Conservation (phyloP, 805 yeast species). For the Phaffomyces thermotolerans region DNA sequence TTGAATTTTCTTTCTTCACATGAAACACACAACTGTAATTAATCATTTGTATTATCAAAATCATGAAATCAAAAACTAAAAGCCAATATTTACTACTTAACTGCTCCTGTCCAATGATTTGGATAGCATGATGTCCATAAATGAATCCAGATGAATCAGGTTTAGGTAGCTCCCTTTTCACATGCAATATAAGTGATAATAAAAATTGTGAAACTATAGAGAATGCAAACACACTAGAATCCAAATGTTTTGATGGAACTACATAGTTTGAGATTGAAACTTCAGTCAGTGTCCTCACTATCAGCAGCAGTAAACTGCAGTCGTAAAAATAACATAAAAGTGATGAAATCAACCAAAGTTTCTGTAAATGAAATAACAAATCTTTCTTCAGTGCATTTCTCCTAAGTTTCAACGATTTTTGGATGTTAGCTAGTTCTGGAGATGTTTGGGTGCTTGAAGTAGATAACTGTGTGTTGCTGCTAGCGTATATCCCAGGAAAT, state of each 20-base stretch:
- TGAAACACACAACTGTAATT: constrained; percentile 12
- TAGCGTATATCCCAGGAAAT: constrained; percentile 6
- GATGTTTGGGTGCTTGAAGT: not conserved
- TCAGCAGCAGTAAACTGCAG: constrained; percentile 19
- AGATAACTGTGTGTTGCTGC: too few relatives aligned
- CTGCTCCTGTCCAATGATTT: constrained; percentile 19
- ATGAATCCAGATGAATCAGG: constrained; percentile 19
- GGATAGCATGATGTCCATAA: constrained; percentile 23
- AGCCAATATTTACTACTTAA: constrained; percentile 14
- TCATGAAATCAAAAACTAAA: constrained; percentile 8
- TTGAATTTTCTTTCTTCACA: constrained; percentile 1
- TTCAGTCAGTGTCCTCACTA: constrained; percentile 11
- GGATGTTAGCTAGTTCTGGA: constrained; percentile 4
- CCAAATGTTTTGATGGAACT: not conserved
- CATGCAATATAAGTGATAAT: constrained; percentile 9
- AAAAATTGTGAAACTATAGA: not conserved
- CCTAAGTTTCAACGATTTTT: constrained; percentile 12
- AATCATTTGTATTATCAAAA: constrained; percentile 15
- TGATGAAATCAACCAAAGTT: constrained; percentile 6
- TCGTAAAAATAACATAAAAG: constrained; percentile 18
- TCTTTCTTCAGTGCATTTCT: constrained; percentile 12
- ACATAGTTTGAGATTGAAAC: constrained; percentile 3
- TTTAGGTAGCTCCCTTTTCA: constrained; percentile 13
- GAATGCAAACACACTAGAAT: not conserved
- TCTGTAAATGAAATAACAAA: constrained; percentile 1